Conservation (phyloP, 768 basidiomycete genomes). For the Daedalea quercina region DNA sequence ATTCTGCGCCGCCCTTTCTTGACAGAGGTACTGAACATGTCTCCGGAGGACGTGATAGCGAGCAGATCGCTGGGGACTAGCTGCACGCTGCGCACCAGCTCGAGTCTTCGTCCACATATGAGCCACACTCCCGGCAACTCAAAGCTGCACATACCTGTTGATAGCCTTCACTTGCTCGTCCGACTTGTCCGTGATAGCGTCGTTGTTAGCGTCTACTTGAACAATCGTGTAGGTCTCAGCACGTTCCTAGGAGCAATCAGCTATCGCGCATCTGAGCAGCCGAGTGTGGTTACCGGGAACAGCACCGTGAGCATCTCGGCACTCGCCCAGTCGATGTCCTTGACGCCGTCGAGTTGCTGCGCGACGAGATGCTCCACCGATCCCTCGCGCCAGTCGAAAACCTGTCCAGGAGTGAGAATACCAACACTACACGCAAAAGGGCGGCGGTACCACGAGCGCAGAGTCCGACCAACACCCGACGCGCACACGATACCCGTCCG, state of each 20-base stretch:
- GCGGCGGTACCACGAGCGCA: conserved; percentile 14
- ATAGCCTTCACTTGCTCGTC: neutral
- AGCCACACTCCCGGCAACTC: neutral
- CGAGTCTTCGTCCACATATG: conserved; percentile 3
- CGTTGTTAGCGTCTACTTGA: conserved; percentile 17
- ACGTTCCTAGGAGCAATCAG: conserved; percentile 13
- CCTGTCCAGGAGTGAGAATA: neutral
- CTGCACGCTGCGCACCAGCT: conserved; percentile 4
- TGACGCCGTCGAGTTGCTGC: conserved; percentile 5
- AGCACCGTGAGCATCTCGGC: conserved; percentile 11
- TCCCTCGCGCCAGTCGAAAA: neutral
- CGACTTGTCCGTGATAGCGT: neutral
- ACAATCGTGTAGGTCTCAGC: conserved; percentile 11
- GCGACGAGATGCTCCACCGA: neutral
- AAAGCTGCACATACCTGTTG: conserved; percentile 3
- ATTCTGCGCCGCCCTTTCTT: conserved; percentile 15
- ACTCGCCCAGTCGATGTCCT: conserved; percentile 12
- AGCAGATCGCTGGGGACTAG: conserved; percentile 5
- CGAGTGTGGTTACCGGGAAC: conserved; percentile 12
- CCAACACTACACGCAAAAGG: neutral
- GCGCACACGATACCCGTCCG: conserved; percentile 33
- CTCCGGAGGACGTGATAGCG: conserved; percentile 5
- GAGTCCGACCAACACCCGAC: conserved; percentile 14
- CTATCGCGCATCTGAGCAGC: neutral
- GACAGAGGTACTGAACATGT: conserved; percentile 17